These are phyloP conservation scores for Paecilomyces niveus DNA, from an alignment of 2,329 filamentous ascomycete genomes.

Conservation along the genomic window DNA sequence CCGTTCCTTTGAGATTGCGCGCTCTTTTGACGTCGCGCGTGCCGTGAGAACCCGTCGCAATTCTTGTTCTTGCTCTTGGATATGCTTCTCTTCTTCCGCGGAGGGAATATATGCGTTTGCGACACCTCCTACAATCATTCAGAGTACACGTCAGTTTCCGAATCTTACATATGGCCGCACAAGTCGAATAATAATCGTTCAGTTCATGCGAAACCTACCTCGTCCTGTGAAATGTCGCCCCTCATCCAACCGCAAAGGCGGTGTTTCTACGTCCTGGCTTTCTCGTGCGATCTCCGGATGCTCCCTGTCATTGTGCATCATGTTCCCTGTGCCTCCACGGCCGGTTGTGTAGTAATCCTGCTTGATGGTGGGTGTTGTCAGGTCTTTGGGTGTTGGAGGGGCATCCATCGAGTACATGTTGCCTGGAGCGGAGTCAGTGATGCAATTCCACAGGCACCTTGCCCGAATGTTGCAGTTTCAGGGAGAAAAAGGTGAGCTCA, in stretches of 20 bases:
- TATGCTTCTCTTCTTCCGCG: slow-evolving; percentile 13
- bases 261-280: slow-evolving; percentile 72
- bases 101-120: slow-evolving; percentile 29
- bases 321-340: slow-evolving; percentile 81
- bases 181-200: not conserved
- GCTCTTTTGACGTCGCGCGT: not conserved
- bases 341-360: slow-evolving; percentile 79
- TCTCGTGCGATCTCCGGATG: slow-evolving; percentile 62
- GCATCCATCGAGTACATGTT: slow-evolving; percentile 56
- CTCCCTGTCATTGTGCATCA: slow-evolving; percentile 67
- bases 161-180: not conserved
- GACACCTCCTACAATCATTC: slow-evolving; percentile 20
- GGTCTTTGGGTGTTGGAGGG: slow-evolving; percentile 52
- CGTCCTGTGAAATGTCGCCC: slow-evolving; percentile 35
- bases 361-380: slow-evolving; percentile 79
- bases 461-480: not conserved
- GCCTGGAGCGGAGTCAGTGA: slow-evolving; percentile 28
- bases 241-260: slow-evolving; percentile 30
- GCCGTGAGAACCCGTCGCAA: not conserved
- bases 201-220: slow-evolving; percentile 24
- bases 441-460: not conserved
- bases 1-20: not conserved
- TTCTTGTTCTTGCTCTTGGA: slow-evolving; percentile 16
- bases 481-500: slow-evolving; percentile 19
- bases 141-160: slow-evolving; percentile 1